Conservation (phyloP, 2,329 filamentous ascomycete species). For the Claviceps sp. region DNA sequence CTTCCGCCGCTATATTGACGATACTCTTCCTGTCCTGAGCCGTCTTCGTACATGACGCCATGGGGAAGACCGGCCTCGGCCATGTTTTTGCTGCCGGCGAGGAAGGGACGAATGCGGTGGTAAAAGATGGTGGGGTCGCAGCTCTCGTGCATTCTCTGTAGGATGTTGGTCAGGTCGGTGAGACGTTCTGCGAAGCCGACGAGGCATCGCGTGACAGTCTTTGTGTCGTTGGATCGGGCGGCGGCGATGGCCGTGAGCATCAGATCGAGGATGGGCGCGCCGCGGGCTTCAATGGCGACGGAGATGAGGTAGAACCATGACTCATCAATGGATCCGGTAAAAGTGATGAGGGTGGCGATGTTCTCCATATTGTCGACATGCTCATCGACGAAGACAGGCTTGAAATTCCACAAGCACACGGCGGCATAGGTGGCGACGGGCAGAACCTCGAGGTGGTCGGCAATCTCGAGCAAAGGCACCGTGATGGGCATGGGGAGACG, state of each 20-base stretch:
- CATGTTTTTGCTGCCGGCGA: slow-evolving; percentile 98
- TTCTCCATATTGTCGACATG: slow-evolving; percentile 75
- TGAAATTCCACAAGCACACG: slow-evolving; percentile 93
- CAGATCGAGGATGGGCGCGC: slow-evolving; percentile 71
- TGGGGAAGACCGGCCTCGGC: slow-evolving; percentile 77
- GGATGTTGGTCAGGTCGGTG: slow-evolving; percentile 65
- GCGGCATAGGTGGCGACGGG: slow-evolving; percentile 91
- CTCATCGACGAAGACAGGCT: slow-evolving; percentile 75
- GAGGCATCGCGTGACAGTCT: slow-evolving; percentile 65
- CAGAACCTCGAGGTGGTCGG: slow-evolving; percentile 67
- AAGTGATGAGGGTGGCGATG: slow-evolving; percentile 73
- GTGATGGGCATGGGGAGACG: slow-evolving; percentile 69
- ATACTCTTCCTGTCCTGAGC: slow-evolving; percentile 52
- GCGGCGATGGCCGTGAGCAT: slow-evolving; percentile 83
- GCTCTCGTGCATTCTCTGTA: slow-evolving; percentile 86
- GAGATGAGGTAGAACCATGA: slow-evolving; percentile 98
- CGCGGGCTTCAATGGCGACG: slow-evolving; percentile 87
- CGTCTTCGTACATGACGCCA: slow-evolving; percentile 79
- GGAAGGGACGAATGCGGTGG: slow-evolving; percentile 85
- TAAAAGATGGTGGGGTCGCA: slow-evolving; percentile 95
- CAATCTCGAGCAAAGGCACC: slow-evolving; percentile 67
- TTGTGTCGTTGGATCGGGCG: slow-evolving; percentile 54
- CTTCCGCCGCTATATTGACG: slow-evolving; percentile 85
- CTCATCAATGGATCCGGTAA: slow-evolving; percentile 89
- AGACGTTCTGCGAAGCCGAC: slow-evolving; percentile 72